Conservation (phyloP, 345 rosid species). For the Bruguiera parviflora region DNA sequence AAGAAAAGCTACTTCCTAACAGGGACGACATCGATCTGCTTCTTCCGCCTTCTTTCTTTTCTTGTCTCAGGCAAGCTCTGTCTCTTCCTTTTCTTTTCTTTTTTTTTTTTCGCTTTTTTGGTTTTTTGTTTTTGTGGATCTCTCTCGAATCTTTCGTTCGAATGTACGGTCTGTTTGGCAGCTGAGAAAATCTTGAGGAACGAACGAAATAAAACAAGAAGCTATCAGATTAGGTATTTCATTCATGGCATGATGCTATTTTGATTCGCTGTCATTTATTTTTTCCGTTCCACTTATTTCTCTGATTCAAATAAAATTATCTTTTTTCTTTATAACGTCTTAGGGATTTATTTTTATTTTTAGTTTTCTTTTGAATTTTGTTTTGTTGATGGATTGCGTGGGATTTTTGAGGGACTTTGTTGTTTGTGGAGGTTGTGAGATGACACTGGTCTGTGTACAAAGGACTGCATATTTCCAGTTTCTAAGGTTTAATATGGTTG, state of each 20-base stretch:
- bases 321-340: background rate
- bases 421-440: background rate
- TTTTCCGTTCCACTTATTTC: background rate
- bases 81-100: background rate
- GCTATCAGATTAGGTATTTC: background rate
- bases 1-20: background rate
- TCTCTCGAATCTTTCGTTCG: background rate
- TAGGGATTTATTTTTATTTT: no score
- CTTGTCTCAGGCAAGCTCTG: conserved; percentile 13
- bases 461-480: background rate
- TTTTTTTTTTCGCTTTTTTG: background rate
- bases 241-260: background rate
- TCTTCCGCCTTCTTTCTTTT: no score
- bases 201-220: no score
- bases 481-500: background rate
- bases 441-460: background rate
- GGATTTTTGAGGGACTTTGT: background rate
- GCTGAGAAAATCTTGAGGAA: background rate
- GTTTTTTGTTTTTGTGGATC: background rate
- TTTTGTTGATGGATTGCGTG: background rate
- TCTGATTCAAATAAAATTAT: background rate
- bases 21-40: conserved; percentile 4
- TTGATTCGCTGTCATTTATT: background rate
- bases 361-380: background rate
- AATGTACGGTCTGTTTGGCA: background rate